Evolutionary conservation across 2,329 filamentous ascomycete species (phyloP).

Genomic region (Corniculantispora saksenae): DNA sequence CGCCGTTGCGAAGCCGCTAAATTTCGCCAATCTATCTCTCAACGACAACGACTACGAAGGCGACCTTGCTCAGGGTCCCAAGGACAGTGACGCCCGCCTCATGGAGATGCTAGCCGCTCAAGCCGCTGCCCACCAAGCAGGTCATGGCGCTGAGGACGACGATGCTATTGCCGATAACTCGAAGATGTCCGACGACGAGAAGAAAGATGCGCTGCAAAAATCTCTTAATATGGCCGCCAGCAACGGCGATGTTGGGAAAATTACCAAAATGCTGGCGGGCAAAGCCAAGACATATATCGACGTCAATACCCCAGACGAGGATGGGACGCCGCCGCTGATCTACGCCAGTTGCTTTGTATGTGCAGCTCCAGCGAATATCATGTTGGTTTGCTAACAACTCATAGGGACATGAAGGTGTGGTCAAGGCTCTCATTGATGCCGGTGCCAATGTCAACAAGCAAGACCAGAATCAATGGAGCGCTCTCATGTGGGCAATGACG

Average conservation of each 20-base stretch:
- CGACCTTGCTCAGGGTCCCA: slow-evolving; percentile 51
- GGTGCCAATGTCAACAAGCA: slow-evolving; percentile 90
- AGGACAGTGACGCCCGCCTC: slow-evolving; percentile 81
- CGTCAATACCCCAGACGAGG: slow-evolving; percentile 85
- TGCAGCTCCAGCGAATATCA: slow-evolving; percentile 17
- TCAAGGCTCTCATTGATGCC: slow-evolving; percentile 78
- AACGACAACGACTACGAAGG: slow-evolving; percentile 78
- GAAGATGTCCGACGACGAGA: slow-evolving; percentile 73
- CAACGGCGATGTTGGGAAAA: slow-evolving; percentile 86
- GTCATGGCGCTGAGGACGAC: slow-evolving; percentile 73
- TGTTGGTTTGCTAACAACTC: slow-evolving; percentile 21
- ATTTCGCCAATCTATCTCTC: slow-evolving; percentile 78
- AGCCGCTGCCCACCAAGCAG: slow-evolving; percentile 74
- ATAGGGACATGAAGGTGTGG: slow-evolving; percentile 85
- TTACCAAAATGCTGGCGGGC: slow-evolving; percentile 73
- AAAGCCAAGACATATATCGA: slow-evolving; percentile 76
- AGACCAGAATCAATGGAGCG: slow-evolving; percentile 95
- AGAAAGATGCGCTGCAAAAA: slow-evolving; percentile 79
- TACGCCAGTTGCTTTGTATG: slow-evolving; percentile 96
- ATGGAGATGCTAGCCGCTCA: slow-evolving; percentile 97
- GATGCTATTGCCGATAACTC: slow-evolving; percentile 75
- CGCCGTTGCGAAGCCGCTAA: slow-evolving; percentile 78
- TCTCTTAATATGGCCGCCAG: slow-evolving; percentile 92
- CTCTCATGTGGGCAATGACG: slow-evolving; percentile 99
- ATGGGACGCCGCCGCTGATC: slow-evolving; percentile 93